These are phyloP conservation scores for Trichoderma asperellum DNA, from an alignment of 2,329 filamentous ascomycete genomes.

Conservation along the genomic window DNA sequence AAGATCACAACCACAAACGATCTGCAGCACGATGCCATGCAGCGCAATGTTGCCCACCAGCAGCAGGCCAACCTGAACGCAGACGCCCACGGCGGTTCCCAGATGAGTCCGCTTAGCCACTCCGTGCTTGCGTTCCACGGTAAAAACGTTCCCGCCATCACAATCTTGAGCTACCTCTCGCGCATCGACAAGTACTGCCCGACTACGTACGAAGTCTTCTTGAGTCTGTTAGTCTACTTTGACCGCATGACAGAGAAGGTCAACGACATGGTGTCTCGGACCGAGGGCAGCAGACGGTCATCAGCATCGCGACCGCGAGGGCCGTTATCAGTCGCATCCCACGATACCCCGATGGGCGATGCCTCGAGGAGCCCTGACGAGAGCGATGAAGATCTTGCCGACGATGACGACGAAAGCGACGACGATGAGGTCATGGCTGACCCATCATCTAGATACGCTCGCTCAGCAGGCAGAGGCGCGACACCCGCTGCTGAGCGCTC, in stretches of 20 bases:
- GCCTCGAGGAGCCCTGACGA: slow-evolving; percentile 45
- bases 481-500: slow-evolving; percentile 32
- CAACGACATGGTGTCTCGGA: slow-evolving; percentile 76
- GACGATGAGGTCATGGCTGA: slow-evolving; percentile 42
- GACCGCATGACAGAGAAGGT: slow-evolving; percentile 98
- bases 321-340: slow-evolving; percentile 23
- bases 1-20: slow-evolving; percentile 99
- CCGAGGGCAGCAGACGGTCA: slow-evolving; percentile 47
- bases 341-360: slow-evolving; percentile 41
- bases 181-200: slow-evolving; percentile 99
- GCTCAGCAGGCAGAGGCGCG: slow-evolving; percentile 11
- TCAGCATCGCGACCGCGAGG: slow-evolving; percentile 27
- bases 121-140: slow-evolving; percentile 93
- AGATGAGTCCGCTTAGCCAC: slow-evolving; percentile 63
- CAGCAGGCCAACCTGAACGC: slow-evolving; percentile 56
- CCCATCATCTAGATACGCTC: slow-evolving; percentile 35
- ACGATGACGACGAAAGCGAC: slow-evolving; percentile 49
- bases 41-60: slow-evolving; percentile 68
- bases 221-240: slow-evolving; percentile 95
- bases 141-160: slow-evolving; percentile 96
- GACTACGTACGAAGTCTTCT: slow-evolving; percentile 96
- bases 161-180: slow-evolving; percentile 91
- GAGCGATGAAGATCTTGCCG: slow-evolving; percentile 56
- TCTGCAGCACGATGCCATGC: slow-evolving; percentile 85
- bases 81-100: slow-evolving; percentile 55